Base-by-base conservation (phyloP, 331 rosid genomes). In the Stylosanthes scabra region DNA sequence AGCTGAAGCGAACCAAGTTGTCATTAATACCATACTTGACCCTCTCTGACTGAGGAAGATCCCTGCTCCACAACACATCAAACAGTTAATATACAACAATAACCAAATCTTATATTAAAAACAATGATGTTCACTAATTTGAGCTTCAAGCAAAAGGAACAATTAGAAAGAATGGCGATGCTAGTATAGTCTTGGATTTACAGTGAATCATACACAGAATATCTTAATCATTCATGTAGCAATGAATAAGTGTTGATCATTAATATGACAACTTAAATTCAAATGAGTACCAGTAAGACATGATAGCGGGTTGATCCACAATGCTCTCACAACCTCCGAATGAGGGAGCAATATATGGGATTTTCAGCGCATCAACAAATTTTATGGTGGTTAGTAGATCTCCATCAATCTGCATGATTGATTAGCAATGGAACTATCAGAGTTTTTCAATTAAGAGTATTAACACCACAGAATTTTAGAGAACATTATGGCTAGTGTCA, bases 291-390 rank as follows among this genome's bases (percentile, higher is more conserved):
- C 97, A 91, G 87, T 94, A 94, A 71, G 98, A 94, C 96, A 94
- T 82, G 61, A 89, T 89, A 58, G 98, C 98, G 28, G 98, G 98
- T 82, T 92, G 98, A 75, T 92, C 98, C 79, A 92, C 93, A 61
- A 92, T 90, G 88, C 98, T 92, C 83, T 92, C 98, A 74, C 95
- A 88, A 71, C 98, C 98, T 85, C 98, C 98, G 68, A 92, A 92
- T 25, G 98, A 92, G n/a, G 98, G 86, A 31, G 96, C 98, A 77
- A 90, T 92, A 41, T 92, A 90, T 44, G 98, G 98, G 84, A 92
- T 90, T 77, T 83, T 90, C 70, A 92, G 88, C n/a, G 98, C 69
- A 78, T 92, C 98, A 52, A 92, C 16, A 15, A 92, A 92, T 62
- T 92, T 88, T 46, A 80, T 80, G 54, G 96, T 88, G 74, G 82